Evolutionary conservation across 2,329 filamentous ascomycete species (phyloP), one percentile per base, ranked within the genome.

Genomic region (Aspergillus fructus): DNA sequence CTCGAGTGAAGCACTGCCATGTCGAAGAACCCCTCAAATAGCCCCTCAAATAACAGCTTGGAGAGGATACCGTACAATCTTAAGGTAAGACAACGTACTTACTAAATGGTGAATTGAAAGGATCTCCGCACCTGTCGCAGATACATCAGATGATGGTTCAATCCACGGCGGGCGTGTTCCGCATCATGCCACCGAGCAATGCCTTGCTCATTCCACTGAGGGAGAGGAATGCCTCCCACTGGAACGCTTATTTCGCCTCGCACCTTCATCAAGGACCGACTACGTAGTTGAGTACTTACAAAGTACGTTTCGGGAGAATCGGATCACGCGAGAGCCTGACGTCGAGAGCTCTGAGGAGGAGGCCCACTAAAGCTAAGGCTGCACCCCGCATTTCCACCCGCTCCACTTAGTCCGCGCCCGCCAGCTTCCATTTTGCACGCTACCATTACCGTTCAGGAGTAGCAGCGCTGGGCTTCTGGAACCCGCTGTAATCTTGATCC

Each of bases 301-400:
- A 23, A 7, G 19, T 13, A 45, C 24, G 11, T 24, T 45, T 11
- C 27, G 27, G 27, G 27, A 30, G 27, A 30, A 30, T 30, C 27
- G 27, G 69, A 70, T 70, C 63, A 69, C 63, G 63, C 68, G 64
- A 68, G 62, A 55, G 27, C 27, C 61, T 71, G 69, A 71, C 68
- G 69, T 71, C 64, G 66, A 64, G 54, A 59, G 59, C 55, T 60
- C 49, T 30, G 8, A 27, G 19, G 47, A n/a, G 8, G 6, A 11
- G 52, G 58, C 49, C 62, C 65, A 70, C 63, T 64, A 63, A 66
- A 55, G 64, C 68, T 65, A 65, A 66, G 56, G 64, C 68, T 71
- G 70, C 70, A 73, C 70, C 70, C 70, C 70, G 70, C 70, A 73
- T 71, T 73, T 63, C 60, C 64, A 58, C 60, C 57, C 46, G 59